Percentiles rank a stretch among this genome's conserved stretches.
These are phyloP conservation scores for Metarhizium brunneum DNA, from an alignment of 2,329 filamentous ascomycete species.

Conservation along the genomic window DNA sequence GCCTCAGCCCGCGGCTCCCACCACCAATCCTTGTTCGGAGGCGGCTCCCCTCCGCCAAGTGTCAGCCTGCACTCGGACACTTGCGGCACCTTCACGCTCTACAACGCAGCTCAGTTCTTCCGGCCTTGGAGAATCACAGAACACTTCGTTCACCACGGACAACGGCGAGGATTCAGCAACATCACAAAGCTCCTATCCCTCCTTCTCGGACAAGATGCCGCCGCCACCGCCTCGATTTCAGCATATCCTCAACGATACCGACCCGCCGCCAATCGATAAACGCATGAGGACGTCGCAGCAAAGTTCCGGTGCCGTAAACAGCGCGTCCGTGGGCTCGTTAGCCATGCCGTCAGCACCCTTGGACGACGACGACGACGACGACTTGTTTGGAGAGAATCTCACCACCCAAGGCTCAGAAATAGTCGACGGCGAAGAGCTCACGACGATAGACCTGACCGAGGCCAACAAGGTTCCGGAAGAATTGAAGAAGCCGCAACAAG, in stretches of 20 bases:
- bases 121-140: conserved; percentile 15
- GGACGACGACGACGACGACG: conserved; percentile 20
- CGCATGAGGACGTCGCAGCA: conserved; percentile 14
- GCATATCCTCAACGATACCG: not conserved
- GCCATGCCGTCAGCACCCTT: not conserved
- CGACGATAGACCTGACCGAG: conserved; percentile 28
- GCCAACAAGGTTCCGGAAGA: conserved; percentile 34
- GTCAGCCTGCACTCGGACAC: conserved; percentile 8
- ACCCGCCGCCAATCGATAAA: conserved; percentile 14
- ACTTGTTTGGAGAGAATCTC: conserved; percentile 18
- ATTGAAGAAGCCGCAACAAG: conserved; percentile 31
- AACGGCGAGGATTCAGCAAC: conserved; percentile 15
- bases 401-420: not conserved
- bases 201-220: conserved; percentile 22
- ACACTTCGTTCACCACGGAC: conserved; percentile 18
- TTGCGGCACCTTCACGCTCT: conserved; percentile 13
- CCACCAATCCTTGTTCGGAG: conserved; percentile 4
- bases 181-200: conserved; percentile 17
- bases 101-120: conserved; percentile 11
- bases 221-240: conserved; percentile 2
- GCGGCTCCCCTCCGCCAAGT: conserved; percentile 7
- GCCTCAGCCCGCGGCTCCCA: conserved; percentile 4
- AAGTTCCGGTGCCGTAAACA: not conserved
- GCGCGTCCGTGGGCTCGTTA: not conserved
- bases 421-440: conserved; percentile 14